Conservation (phyloP, 225 moss, liverwort and hornwort species). For the Bryoerythrophyllum caledonicum region DNA sequence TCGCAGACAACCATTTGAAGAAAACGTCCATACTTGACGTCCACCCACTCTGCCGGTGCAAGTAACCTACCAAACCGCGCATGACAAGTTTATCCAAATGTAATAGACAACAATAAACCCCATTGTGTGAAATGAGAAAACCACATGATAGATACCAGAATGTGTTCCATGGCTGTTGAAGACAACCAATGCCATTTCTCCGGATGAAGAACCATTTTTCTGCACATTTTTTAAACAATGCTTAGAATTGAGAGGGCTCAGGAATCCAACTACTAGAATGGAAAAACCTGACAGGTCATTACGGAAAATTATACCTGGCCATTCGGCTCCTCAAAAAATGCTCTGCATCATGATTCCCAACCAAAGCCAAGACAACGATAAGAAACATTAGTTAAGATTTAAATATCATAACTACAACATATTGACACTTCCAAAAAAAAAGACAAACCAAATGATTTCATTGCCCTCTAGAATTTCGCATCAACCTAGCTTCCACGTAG, state of each 20-base stretch:
- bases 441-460: background rate
- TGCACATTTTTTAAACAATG: conserved; percentile 35
- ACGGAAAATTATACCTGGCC: conserved; percentile 38
- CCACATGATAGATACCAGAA: conserved; percentile 63
- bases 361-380: conserved; percentile 17
- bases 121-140: conserved; percentile 13
- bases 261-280: background rate
- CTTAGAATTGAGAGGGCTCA: background rate
- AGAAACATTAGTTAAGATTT: conserved; percentile 11
- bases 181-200: conserved; percentile 86
- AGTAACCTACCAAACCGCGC: conserved; percentile 49
- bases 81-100: conserved; percentile 7
- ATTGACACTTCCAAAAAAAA: background rate
- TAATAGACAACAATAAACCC: conserved; percentile 4
- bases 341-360: conserved; percentile 42
- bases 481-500: background rate
- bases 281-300: background rate
- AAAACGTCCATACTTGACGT: conserved; percentile 87
- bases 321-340: conserved; percentile 54
- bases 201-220: conserved; percentile 61
- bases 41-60: conserved; percentile 88
- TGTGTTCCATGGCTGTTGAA: conserved; percentile 72
- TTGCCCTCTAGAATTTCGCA: background rate
- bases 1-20: conserved; percentile 76
- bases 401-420: conserved; percentile 1